phyloP scores from a whole-genome alignment of 1,139 yeast genomes.

The Taphrina confusa region DNA sequence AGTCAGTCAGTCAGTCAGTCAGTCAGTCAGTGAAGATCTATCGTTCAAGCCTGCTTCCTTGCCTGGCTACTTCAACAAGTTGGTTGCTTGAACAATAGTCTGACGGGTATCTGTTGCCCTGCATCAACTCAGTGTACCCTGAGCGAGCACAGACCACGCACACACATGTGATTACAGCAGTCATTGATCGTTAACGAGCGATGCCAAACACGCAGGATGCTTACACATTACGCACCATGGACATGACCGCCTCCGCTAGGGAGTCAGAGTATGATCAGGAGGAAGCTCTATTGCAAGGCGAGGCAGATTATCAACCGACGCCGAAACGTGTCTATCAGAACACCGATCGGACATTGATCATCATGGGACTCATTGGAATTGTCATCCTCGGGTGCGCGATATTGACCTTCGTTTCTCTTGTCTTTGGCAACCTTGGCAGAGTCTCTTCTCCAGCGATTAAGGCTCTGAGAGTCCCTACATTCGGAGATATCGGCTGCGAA shows the following conservation, averaged over 20 bases:
- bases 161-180: too few species aligned
- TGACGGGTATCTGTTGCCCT: too few species aligned
- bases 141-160: too few species aligned
- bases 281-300: conserved; percentile 9
- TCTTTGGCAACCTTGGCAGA: conserved; percentile 2
- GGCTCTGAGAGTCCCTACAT: not conserved
- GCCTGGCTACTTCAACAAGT: too few species aligned
- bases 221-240: conserved; percentile 6
- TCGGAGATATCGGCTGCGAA: conserved; percentile 28
- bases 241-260: not conserved
- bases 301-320: not conserved
- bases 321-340: conserved; percentile 17
- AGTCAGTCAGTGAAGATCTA: too few species aligned
- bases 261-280: conserved; percentile 16
- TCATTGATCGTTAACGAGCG: too few species aligned
- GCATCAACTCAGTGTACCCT: too few species aligned
- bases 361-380: conserved; percentile 13
- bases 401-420: conserved; percentile 1
- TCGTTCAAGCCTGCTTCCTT: too few species aligned
- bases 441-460: not conserved
- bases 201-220: conserved; percentile 6
- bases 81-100: too few species aligned
- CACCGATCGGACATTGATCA: conserved; percentile 9
- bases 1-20: too few species aligned
- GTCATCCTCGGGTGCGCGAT: not conserved